Base-by-base conservation (phyloP, 352 stramenopile species). In the Lagenidium giganteum region DNA sequence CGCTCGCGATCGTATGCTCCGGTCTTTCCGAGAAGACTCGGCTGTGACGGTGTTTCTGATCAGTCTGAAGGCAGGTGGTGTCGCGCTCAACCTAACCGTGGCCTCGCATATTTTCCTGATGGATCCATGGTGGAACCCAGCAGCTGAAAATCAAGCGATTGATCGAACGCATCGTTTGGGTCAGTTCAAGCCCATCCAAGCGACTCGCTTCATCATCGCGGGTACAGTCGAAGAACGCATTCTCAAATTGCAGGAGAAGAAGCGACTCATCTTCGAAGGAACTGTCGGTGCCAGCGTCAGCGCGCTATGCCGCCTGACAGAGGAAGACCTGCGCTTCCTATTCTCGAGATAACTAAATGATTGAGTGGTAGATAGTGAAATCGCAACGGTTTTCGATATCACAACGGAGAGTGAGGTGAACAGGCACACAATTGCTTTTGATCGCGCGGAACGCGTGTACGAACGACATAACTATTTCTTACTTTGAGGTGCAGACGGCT, bases 61-160 rank as follows among this genome's bases (percentile, higher is more conserved):
- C 67, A 98, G 85, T 42, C 74, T 99, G 25, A 99, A 99, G 62
- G 96, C 97, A 9, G 97, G 96, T 18, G 97, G 97, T 9, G 97
- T 99, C 11, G 97, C 96, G 7, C 72, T 99, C 18, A 99, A 99
- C 58, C 77, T 99, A 16, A 98, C 95, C 2, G 84, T 97, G 33
- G 96, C 97, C 0, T 98, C 95, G 34, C 84, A 99, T 55, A 98
- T 98, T 42, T 99, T 98, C 57, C 45, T 98, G 18, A 96, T 97
- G 87, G 92, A 99, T 60, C 95, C 95, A 21, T 99, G 96, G 96
- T 99, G 96, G 96, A 99, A 99, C 59, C 95, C 95, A 26, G 95
- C 95, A 4, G 96, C 95, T 27, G 82, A 94, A 53, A 88, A 85
- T 44, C 82, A 94, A 54, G 97, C 97, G 1, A 98, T 99, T 53